phyloP scores from a whole-genome alignment of 176 grass and related monocot genomes.

The Bonia amplexicaulis region DNA sequence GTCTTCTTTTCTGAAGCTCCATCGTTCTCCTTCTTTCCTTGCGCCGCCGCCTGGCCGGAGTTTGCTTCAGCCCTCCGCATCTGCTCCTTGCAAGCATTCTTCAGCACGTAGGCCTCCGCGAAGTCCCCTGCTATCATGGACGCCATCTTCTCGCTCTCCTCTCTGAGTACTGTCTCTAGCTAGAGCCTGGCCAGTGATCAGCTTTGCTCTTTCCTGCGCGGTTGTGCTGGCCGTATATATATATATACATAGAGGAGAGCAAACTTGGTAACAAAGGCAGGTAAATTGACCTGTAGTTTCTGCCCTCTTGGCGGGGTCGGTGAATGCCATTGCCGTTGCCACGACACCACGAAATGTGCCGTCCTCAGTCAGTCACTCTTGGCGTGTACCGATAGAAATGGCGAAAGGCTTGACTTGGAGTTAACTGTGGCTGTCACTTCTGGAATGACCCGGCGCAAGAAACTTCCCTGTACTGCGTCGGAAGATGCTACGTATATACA shows the following conservation, averaged over 20 bases:
- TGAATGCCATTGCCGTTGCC: too few relatives aligned
- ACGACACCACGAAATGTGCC: background rate
- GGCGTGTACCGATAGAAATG: background rate
- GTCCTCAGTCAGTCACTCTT: background rate
- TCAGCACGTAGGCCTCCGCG: conserved; percentile 28
- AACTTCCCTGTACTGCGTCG: background rate
- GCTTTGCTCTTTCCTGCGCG: background rate
- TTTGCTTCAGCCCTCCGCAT: background rate
- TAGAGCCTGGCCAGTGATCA: background rate
- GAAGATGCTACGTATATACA: background rate
- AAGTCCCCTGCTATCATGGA: conserved; percentile 37
- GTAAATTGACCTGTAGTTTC: background rate
- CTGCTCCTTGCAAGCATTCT: conserved; percentile 30
- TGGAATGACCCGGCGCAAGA: background rate
- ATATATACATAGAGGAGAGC: background rate
- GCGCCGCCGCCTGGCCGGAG: background rate
- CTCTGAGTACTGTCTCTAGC: background rate
- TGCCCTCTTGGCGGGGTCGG: background rate
- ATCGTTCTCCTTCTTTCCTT: background rate
- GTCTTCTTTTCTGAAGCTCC: background rate
- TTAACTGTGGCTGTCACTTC: background rate
- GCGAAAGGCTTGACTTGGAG: background rate
- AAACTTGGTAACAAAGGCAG: conserved; percentile 18
- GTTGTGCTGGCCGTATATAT: background rate
- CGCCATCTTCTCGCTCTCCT: conserved; percentile 2